Percentiles rank a stretch among this genome's conserved stretches.
Evolutionary conservation across 176 grass and related monocot genomes (phyloP).

Genomic region (Rhynchospora pubera): DNA sequence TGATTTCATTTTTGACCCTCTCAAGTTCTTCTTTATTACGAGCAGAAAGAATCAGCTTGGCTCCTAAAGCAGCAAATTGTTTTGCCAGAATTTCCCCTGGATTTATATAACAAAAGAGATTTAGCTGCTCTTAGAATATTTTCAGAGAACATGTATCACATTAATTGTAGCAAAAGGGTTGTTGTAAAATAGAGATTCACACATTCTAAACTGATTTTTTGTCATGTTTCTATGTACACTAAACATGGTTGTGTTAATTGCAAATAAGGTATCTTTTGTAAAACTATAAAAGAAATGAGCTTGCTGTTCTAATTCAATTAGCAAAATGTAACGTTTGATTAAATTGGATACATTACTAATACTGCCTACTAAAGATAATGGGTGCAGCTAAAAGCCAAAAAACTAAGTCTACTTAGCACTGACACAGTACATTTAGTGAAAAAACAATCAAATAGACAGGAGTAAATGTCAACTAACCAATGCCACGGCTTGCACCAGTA

Average conservation of each 20-base stretch:
- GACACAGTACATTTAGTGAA: neutral
- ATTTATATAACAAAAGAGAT: constrained; percentile 21
- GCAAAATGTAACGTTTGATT: neutral
- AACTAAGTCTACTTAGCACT: neutral
- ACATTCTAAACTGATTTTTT: neutral
- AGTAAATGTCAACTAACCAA: constrained; percentile 44
- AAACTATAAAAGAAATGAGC: neutral
- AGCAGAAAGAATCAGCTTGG: constrained; percentile 90
- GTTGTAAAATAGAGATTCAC: neutral
- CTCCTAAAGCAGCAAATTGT: constrained; percentile 77
- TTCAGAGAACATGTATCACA: neutral
- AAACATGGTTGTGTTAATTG: neutral
- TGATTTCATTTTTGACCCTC: constrained; percentile 67
- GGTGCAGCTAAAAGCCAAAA: too few relatives aligned
- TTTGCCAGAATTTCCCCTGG: constrained; percentile 75
- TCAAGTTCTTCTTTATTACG: constrained; percentile 66
- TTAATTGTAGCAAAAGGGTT: neutral
- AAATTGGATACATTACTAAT: neutral
- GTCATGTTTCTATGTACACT: neutral
- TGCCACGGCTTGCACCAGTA: constrained; percentile 88
- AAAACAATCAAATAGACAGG: constrained; percentile 6
- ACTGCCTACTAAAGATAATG: too few relatives aligned
- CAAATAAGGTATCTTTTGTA: neutral
- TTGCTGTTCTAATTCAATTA: neutral
- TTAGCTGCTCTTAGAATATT: neutral